phyloP scores from a whole-genome alignment of 345 rosid genomes.

The Camelina laxa region DNA sequence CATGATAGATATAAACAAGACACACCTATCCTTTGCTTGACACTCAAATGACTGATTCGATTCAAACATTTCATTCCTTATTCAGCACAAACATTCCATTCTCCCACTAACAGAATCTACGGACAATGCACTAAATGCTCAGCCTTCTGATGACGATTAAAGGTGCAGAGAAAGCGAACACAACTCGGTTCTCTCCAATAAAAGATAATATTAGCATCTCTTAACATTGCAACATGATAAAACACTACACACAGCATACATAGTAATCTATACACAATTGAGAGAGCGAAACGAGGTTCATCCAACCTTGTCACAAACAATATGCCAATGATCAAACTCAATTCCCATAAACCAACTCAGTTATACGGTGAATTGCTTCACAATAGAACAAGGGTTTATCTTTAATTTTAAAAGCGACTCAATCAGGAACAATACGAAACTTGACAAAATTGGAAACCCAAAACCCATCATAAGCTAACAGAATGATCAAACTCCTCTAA shows the following conservation, averaged over 20 bases:
- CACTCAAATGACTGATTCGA: constrained; percentile 6
- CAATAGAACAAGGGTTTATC: not conserved
- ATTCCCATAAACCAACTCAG: constrained; percentile 22
- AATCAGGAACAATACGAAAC: constrained; percentile 13
- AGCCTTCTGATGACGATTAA: not conserved
- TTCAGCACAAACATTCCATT: constrained; percentile 9
- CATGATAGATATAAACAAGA: not conserved
- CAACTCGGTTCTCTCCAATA: not conserved
- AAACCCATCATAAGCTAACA: constrained; percentile 21
- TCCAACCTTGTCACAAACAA: constrained; percentile 9
- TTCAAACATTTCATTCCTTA: not conserved
- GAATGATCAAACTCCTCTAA: constrained; percentile 2
- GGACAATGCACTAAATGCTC: constrained; percentile 20
- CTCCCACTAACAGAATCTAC: constrained; percentile 2
- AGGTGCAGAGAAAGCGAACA: not conserved
- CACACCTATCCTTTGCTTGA: not conserved
- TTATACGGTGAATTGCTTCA: not conserved
- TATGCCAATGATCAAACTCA: constrained; percentile 22
- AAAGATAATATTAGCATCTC: not conserved
- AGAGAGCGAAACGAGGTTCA: constrained; percentile 5
- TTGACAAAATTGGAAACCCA: constrained; percentile 19
- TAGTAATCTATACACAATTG: constrained; percentile 18
- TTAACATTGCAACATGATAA: constrained; percentile 13
- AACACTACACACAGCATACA: constrained; percentile 14
- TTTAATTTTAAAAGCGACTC: not conserved